Percentiles rank a stretch among this genome's conserved stretches.
phyloP scores from a whole-genome alignment of 495 filamentous ascomycete species.

The Oleoguttula mirabilis region DNA sequence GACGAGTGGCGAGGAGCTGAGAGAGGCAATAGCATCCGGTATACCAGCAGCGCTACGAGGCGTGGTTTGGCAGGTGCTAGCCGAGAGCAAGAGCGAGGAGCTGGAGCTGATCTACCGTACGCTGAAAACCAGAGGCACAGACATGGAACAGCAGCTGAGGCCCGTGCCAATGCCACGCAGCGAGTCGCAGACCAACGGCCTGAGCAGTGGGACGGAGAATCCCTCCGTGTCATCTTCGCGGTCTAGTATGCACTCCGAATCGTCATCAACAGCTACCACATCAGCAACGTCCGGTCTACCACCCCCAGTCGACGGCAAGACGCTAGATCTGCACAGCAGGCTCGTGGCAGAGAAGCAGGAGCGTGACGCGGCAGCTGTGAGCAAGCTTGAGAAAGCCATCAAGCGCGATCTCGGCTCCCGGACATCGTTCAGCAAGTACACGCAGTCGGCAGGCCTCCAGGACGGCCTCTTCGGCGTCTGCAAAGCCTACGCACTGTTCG shows the following conservation, averaged over 20 bases:
- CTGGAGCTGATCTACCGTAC: slow-evolving; percentile 81
- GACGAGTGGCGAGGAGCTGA: slow-evolving; percentile 76
- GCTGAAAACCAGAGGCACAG: slow-evolving; percentile 65
- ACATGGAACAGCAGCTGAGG: slow-evolving; percentile 44
- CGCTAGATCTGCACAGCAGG: slow-evolving; percentile 52
- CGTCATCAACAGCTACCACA: slow-evolving; percentile 57
- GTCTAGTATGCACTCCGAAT: slow-evolving; percentile 72
- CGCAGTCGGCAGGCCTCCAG: slow-evolving; percentile 75
- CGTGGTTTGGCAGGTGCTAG: slow-evolving; percentile 95
- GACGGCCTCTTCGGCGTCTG: slow-evolving; percentile 90
- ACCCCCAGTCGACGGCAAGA: slow-evolving; percentile 38
- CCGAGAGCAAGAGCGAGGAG: slow-evolving; percentile 84
- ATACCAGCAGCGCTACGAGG: slow-evolving; percentile 91
- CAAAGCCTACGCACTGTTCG: slow-evolving; percentile 94
- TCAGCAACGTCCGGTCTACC: slow-evolving; percentile 48
- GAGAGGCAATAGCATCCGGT: slow-evolving; percentile 78
- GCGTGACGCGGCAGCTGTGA: slow-evolving; percentile 55
- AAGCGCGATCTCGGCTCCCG: slow-evolving; percentile 78
- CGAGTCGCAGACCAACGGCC: slow-evolving; percentile 3
- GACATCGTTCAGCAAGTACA: slow-evolving; percentile 92
- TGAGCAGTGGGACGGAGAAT: slow-evolving; percentile 44
- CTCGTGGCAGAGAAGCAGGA: slow-evolving; percentile 61
- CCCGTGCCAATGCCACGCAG: slow-evolving; percentile 11
- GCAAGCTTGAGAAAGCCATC: slow-evolving; percentile 84
- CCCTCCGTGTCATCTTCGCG: slow-evolving; percentile 54